These are phyloP conservation scores for Yarrowia sp. DNA, from an alignment of 805 yeast species.

Conservation along the genomic window DNA sequence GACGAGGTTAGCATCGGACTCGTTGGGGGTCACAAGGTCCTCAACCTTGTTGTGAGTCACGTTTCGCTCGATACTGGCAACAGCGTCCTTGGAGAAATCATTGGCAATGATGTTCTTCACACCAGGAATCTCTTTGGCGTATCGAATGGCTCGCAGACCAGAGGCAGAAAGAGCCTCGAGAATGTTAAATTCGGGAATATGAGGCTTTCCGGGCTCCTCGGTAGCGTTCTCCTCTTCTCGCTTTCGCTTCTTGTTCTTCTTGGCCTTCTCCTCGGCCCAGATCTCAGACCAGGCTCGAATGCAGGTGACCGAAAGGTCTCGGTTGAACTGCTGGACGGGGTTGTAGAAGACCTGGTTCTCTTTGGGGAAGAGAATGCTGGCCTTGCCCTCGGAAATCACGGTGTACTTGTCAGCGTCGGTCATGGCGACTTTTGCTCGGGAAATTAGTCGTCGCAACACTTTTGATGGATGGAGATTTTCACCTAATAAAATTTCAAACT, in stretches of 20 bases:
- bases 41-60: slow-evolving; percentile 68
- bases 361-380: slow-evolving; percentile 81
- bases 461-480: slow-evolving; percentile 23
- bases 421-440: slow-evolving; percentile 34
- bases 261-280: slow-evolving; percentile 54
- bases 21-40: slow-evolving; percentile 66
- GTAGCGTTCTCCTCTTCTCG: slow-evolving; percentile 30
- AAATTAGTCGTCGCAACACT: slow-evolving; percentile 33
- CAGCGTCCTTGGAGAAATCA: slow-evolving; percentile 87
- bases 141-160: slow-evolving; percentile 91
- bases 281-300: slow-evolving; percentile 85
- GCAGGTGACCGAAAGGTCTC: slow-evolving; percentile 85
- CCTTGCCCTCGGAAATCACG: slow-evolving; percentile 72
- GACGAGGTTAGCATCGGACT: slow-evolving; percentile 88
- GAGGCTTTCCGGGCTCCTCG: slow-evolving; percentile 50
- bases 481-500: slow-evolving; percentile 7
- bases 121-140: slow-evolving; percentile 87
- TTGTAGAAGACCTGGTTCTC: slow-evolving; percentile 89
- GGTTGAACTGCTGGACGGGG: slow-evolving; percentile 94
- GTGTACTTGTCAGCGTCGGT: slow-evolving; percentile 40
- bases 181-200: slow-evolving; percentile 58
- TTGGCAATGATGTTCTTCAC: slow-evolving; percentile 82
- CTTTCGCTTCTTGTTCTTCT: slow-evolving; percentile 42
- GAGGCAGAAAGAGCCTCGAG: slow-evolving; percentile 94
- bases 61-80: slow-evolving; percentile 75